phyloP scores from a whole-genome alignment of 139 green algal species.

The Chlorella vulgaris region DNA sequence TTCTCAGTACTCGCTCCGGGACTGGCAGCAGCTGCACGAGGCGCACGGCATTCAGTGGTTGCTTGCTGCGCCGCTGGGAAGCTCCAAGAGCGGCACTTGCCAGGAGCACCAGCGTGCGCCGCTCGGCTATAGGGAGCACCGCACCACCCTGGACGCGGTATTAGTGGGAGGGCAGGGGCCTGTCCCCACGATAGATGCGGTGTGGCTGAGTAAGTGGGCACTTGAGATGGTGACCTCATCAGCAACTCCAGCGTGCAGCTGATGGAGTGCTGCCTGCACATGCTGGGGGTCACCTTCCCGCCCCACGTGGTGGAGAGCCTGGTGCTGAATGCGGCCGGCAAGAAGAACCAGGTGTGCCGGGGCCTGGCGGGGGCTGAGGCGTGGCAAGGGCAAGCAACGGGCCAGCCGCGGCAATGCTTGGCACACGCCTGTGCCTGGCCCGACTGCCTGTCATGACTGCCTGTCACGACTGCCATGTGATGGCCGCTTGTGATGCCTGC shows the following conservation, averaged over 20 bases:
- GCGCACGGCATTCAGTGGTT: constrained; percentile 16
- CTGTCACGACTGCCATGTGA: too few relatives aligned
- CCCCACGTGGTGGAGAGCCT: constrained; percentile 32
- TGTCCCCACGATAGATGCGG: not conserved
- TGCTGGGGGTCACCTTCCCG: constrained; percentile 35
- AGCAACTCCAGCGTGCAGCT: constrained; percentile 11
- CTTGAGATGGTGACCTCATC: constrained; percentile 23
- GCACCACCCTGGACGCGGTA: too few relatives aligned
- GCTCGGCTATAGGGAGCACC: too few relatives aligned
- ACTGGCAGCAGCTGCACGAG: constrained; percentile 4
- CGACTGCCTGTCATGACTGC: too few relatives aligned
- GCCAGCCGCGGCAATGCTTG: too few relatives aligned
- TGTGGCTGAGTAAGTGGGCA: constrained; percentile 32
- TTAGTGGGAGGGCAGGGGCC: constrained; percentile 6
- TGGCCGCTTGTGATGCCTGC: too few relatives aligned
- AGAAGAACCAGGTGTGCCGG: not conserved
- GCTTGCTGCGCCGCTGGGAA: constrained; percentile 13
- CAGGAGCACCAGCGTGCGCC: not conserved
- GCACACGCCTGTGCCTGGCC: too few relatives aligned
- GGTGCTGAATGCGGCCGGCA: constrained; percentile 22
- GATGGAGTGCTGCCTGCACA: constrained; percentile 24
- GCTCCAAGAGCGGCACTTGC: not conserved
- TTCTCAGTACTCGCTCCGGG: not conserved
- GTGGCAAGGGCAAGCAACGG: too few relatives aligned
- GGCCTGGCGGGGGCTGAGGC: not conserved